Evolutionary conservation across 179 eudicot genomes (phyloP).

Genomic region (Pouteria campechiana): DNA sequence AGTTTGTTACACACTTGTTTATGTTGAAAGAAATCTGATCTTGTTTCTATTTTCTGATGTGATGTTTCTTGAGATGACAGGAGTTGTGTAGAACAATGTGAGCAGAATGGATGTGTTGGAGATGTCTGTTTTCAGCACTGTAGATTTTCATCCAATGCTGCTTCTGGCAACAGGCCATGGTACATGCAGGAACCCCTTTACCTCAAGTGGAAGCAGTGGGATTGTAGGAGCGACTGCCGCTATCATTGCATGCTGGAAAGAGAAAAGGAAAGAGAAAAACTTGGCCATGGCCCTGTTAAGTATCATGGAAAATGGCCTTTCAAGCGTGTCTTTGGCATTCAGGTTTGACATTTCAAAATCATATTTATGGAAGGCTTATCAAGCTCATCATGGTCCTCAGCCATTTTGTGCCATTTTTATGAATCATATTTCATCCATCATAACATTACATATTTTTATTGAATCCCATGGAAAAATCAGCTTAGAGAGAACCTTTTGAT

Average conservation of each 20-base stretch:
- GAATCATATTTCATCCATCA: too few species aligned
- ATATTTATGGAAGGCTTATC: too few species aligned
- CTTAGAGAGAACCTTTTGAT: too few species aligned
- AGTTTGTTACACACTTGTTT: background rate
- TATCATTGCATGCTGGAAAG: slow-evolving; percentile 69
- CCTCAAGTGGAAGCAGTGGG: slow-evolving; percentile 49
- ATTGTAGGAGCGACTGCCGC: slow-evolving; percentile 67
- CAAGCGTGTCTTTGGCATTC: slow-evolving; percentile 57
- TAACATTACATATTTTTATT: too few species aligned
- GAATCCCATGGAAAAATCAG: too few species aligned
- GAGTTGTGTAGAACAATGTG: slow-evolving; percentile 53
- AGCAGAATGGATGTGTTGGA: slow-evolving; percentile 51
- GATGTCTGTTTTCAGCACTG: slow-evolving; percentile 54
- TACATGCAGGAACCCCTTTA: slow-evolving; percentile 49
- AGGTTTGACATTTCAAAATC: slow-evolving; percentile 38
- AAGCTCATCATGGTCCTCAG: too few species aligned
- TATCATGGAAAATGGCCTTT: slow-evolving; percentile 98
- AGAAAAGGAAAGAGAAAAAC: slow-evolving; percentile 50
- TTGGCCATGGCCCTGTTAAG: slow-evolving; percentile 55
- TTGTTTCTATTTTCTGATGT: background rate
- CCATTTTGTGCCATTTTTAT: too few species aligned
- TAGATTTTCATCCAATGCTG: slow-evolving; percentile 29
- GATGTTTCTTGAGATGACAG: slow-evolving; percentile 15
- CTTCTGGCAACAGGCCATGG: slow-evolving; percentile 40
- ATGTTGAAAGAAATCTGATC: background rate